A percentile compares a stretch with the other conserved stretches of the same genome.
phyloP scores from a whole-genome alignment of 768 basidiomycete genomes.

The Boletus insuetus region DNA sequence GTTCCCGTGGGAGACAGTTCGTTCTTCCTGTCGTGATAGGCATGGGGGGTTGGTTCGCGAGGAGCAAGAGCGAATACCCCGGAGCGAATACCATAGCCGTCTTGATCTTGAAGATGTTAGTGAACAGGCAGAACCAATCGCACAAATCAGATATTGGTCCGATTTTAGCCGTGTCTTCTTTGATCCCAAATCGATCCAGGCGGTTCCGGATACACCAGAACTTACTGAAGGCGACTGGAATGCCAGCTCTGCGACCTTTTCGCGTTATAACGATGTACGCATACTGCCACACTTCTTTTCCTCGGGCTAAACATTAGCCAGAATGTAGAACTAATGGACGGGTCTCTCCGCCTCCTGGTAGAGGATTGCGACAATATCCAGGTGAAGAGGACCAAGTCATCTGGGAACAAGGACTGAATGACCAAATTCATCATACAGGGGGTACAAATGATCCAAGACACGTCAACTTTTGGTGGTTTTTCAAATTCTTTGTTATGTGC shows the following conservation, averaged over 20 bases:
- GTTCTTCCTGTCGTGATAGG: conserved; percentile 36
- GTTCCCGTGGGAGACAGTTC: background rate
- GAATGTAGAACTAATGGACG: conserved; percentile 69
- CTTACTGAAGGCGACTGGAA: conserved; percentile 55
- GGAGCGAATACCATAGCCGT: conserved; percentile 53
- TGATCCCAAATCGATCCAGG: conserved; percentile 62
- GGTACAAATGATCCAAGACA: conserved; percentile 64
- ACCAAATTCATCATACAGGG: conserved; percentile 44
- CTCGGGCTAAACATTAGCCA: conserved; percentile 24
- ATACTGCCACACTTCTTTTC: background rate
- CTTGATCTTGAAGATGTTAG: conserved; percentile 30
- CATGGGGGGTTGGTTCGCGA: conserved; percentile 47
- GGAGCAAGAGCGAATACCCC: conserved; percentile 50
- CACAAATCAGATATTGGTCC: conserved; percentile 46
- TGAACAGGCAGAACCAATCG: conserved; percentile 7
- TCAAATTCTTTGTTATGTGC: conserved; percentile 53
- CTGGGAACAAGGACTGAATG: background rate
- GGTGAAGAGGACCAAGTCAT: conserved; percentile 35
- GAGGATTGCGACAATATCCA: conserved; percentile 78
- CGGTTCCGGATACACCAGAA: conserved; percentile 56
- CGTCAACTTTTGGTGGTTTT: conserved; percentile 63
- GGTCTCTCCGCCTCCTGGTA: conserved; percentile 58
- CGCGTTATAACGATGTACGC: conserved; percentile 53
- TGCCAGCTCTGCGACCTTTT: conserved; percentile 49
- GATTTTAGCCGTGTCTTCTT: conserved; percentile 55